phyloP scores from a whole-genome alignment of 176 grass and related monocot genomes.

The Phoenix roebelenii region DNA sequence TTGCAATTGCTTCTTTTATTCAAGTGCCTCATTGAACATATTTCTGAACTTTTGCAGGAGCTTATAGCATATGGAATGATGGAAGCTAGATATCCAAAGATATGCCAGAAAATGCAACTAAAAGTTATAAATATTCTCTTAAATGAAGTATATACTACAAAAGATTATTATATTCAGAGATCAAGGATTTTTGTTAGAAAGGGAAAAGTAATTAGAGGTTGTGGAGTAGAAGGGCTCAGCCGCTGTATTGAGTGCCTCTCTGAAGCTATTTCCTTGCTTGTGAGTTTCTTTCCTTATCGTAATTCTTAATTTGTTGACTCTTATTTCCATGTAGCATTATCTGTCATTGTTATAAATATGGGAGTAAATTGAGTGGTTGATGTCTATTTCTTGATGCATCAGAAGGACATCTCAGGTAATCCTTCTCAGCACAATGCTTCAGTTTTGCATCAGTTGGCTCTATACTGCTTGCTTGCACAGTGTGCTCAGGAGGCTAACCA shows the following conservation, averaged over 20 bases:
- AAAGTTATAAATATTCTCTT: slow-evolving; percentile 62
- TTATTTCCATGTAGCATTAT: too few relatives aligned
- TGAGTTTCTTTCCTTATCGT: slow-evolving; percentile 21
- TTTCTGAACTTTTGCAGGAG: slow-evolving; percentile 43
- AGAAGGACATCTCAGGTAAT: slow-evolving; percentile 11
- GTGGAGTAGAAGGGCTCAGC: slow-evolving; percentile 40
- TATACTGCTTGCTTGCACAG: slow-evolving; percentile 63
- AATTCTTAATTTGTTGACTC: too few relatives aligned
- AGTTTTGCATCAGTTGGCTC: slow-evolving; percentile 49
- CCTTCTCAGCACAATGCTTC: slow-evolving; percentile 18
- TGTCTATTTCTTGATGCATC: slow-evolving; percentile 7
- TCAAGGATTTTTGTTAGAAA: slow-evolving; percentile 69
- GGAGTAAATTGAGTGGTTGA: neutral
- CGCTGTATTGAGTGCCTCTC: slow-evolving; percentile 51
- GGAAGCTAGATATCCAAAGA: slow-evolving; percentile 27
- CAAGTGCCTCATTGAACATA: neutral
- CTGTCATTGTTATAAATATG: too few relatives aligned
- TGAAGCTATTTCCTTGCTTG: slow-evolving; percentile 80
- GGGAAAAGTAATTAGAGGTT: slow-evolving; percentile 42
- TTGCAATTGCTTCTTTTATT: slow-evolving; percentile 8
- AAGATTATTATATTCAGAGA: slow-evolving; percentile 44
- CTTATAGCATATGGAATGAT: slow-evolving; percentile 42
- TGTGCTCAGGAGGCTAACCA: slow-evolving; percentile 68
- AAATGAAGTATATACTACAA: slow-evolving; percentile 53
- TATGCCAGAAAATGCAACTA: slow-evolving; percentile 55